phyloP scores from a whole-genome alignment of 2,329 filamentous ascomycete species.

The Cercospora zeae-maydis region DNA sequence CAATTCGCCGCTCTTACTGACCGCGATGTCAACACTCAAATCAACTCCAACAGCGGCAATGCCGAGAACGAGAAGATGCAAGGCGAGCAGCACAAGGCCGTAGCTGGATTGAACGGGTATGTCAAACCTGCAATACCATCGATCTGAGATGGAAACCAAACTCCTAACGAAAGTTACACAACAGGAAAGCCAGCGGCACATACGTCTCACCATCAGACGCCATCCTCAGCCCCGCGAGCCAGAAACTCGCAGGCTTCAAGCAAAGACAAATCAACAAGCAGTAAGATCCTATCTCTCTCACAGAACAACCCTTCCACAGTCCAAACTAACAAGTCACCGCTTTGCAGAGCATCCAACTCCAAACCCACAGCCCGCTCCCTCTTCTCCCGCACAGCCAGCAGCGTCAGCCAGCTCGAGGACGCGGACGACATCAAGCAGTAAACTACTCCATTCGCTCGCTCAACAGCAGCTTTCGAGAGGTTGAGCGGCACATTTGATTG shows the following conservation, averaged over 20 bases:
- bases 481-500: neutral
- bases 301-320: neutral
- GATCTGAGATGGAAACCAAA: neutral
- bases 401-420: conserved; percentile 19
- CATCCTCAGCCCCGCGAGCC: conserved; percentile 82
- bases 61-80: conserved; percentile 25
- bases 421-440: conserved; percentile 21
- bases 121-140: neutral
- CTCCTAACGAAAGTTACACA: neutral
- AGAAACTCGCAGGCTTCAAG: conserved; percentile 76
- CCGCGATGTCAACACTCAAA: conserved; percentile 28
- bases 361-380: conserved; percentile 25
- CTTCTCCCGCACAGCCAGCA: conserved; percentile 26
- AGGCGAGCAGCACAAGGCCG: conserved; percentile 23
- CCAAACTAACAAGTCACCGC: neutral
- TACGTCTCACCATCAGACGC: conserved; percentile 84
- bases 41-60: conserved; percentile 15
- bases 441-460: neutral
- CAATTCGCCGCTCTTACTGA: conserved; percentile 26
- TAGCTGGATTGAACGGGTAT: conserved; percentile 17
- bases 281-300: conserved; percentile 22
- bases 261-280: conserved; percentile 74
- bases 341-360: conserved; percentile 16
- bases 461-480: neutral
- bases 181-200: conserved; percentile 39